These are phyloP conservation scores for Agaricus blazei DNA, from an alignment of 768 basidiomycete species.

Conservation along the genomic window DNA sequence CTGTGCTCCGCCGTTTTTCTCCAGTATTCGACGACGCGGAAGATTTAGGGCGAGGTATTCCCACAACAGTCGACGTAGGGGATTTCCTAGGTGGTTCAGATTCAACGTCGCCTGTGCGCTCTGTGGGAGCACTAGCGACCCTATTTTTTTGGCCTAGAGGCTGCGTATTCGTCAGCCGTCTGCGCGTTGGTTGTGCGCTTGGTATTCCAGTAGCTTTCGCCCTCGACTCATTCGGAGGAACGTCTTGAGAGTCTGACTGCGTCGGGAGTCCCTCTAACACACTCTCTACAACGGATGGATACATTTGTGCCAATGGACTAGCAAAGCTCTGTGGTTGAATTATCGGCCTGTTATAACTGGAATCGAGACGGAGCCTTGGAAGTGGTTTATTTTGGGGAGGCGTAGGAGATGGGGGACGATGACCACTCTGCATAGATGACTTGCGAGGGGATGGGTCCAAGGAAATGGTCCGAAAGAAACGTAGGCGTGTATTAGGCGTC, in stretches of 20 bases:
- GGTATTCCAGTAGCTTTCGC: background rate
- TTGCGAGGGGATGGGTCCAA: background rate
- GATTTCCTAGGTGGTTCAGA: background rate
- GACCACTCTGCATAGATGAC: background rate
- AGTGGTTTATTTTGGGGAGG: conserved; percentile 17
- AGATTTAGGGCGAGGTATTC: background rate
- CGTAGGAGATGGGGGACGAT: conserved; percentile 9
- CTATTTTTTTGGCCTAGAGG: background rate
- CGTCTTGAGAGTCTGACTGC: background rate
- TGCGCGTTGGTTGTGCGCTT: background rate
- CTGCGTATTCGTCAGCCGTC: conserved; percentile 23
- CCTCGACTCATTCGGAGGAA: background rate
- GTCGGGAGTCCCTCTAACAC: background rate
- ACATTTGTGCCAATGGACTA: conserved; percentile 74
- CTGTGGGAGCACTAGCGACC: background rate
- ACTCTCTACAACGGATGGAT: conserved; percentile 59
- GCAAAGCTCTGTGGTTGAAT: conserved; percentile 25
- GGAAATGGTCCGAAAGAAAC: conserved; percentile 10
- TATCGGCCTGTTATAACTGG: conserved; percentile 33
- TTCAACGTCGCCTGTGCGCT: background rate
- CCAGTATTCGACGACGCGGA: background rate
- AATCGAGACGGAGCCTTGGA: conserved; percentile 38
- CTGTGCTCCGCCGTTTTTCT: conserved; percentile 8
- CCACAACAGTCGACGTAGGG: background rate
- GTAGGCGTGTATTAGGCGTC: conserved; percentile 9